Evolutionary conservation across 176 grass and related monocot species (phyloP).

Genomic region (Aegilops umbellulata): DNA sequence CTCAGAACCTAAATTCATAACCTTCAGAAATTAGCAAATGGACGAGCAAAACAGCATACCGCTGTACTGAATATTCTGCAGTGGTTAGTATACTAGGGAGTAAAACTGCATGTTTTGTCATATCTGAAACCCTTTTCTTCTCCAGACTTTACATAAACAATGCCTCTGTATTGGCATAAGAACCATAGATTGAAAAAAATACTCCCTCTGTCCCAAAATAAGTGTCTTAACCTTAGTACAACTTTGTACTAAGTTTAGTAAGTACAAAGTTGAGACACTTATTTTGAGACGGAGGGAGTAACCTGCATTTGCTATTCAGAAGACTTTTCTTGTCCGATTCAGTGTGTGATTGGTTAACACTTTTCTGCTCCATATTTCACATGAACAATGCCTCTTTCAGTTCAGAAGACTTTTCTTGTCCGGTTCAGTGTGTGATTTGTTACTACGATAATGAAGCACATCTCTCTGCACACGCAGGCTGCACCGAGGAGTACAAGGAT

Average conservation of each 20-base stretch:
- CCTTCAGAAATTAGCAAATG: neutral
- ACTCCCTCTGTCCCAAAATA: too few species aligned
- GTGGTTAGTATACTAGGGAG: neutral
- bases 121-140: neutral
- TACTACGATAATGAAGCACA: neutral
- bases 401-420: neutral
- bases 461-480: slow-evolving; percentile 35
- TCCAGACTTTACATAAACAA: neutral
- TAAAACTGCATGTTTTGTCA: neutral
- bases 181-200: neutral
- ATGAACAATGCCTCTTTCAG: too few species aligned
- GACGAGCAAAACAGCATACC: neutral
- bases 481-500: slow-evolving; percentile 61
- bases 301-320: neutral
- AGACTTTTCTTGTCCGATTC: neutral
- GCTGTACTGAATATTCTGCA: neutral
- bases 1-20: neutral
- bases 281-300: too few species aligned
- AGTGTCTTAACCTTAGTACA: too few species aligned
- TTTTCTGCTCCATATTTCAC: too few species aligned
- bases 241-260: too few species aligned
- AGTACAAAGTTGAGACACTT: too few species aligned
- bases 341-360: neutral
- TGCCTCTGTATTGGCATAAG: neutral
- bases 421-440: neutral